A percentile compares a stretch with the other conserved stretches of the same genome.
These are phyloP conservation scores for Macadamia integrifolia DNA, from an alignment of 164 flowering plant species.

Conservation along the genomic window DNA sequence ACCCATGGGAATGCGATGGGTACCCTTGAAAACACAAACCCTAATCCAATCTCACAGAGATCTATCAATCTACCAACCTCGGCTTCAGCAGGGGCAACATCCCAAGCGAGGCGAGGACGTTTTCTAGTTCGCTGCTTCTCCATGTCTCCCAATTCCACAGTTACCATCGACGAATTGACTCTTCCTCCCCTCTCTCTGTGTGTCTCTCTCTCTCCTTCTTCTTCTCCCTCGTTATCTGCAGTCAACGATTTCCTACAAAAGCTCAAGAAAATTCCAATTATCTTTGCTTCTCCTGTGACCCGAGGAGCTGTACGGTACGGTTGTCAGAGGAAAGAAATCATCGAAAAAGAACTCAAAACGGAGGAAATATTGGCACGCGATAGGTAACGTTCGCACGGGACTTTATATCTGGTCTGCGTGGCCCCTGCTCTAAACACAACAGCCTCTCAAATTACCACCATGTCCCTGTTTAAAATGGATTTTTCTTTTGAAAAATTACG, in stretches of 20 bases:
- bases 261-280: background rate
- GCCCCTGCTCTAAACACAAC: no score
- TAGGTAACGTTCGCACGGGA: no score
- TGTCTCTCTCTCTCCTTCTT: no score
- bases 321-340: no score
- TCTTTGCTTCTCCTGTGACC: no score
- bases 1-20: background rate
- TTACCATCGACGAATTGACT: background rate
- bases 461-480: no score
- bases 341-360: no score
- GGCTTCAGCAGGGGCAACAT: conserved; percentile 32
- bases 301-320: no score
- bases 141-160: conserved; percentile 1
- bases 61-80: conserved; percentile 32
- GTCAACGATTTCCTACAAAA: background rate
- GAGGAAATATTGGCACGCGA: no score
- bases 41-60: conserved; percentile 2
- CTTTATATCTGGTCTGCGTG: no score
- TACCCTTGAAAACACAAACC: conserved; percentile 21
- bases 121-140: conserved; percentile 17
- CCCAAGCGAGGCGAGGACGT: conserved; percentile 51
- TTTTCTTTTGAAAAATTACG: no score
- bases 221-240: background rate
- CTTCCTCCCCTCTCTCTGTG: background rate
- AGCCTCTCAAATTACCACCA: no score